Evolutionary conservation across 345 rosid species (phyloP), one percentile per base, ranked within the genome.

Genomic region (Cochlearia excelsa): DNA sequence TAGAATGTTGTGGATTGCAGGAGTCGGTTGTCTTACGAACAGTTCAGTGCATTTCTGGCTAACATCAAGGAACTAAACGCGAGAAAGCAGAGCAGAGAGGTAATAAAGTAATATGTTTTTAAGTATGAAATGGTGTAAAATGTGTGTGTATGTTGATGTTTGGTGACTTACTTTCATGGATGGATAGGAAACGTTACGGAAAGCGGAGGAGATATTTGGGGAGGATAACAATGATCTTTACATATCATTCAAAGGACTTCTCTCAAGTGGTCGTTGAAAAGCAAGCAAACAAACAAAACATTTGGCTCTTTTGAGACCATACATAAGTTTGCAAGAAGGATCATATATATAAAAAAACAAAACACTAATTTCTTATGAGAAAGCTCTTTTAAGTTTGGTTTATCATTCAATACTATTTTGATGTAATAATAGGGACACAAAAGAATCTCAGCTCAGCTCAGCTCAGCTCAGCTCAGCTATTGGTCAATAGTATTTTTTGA

Each of bases 1-100:
- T 46, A 31, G 16, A 2, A 43, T 51, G 23, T 28, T 6, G 31
- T 6, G 29, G 3, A 9, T 48, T 64, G 53, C 73, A 92, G 97
- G 95, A 86, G 87, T 71, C 97, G 89, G 26, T 78, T 92, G 65
- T 86, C 94, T 1, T 88, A 84, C 74, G 86, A 86, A 75, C 95
- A 88, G 69, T 92, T 92, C 77, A 86, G 97, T 73, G 89, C 98
- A 55, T 88, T 92, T 77, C 68, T 92, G 74, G 91, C 91, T 38
- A 88, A 81, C 75, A 80, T 92, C 70, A 88, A 92, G 84, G 95
- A 88, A 65, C 80, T 92, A 58, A 92, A 92, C 80, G 93, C 91
- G 42, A 82, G 79, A 54, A 85, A 84, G 77, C 95, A 92, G 79
- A 83, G 85, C 40, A 81, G 93, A 51, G 98, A 92, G 88, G 98